Evolutionary conservation across 441 rosid species (phyloP).

Genomic region (Populus hybrid): DNA sequence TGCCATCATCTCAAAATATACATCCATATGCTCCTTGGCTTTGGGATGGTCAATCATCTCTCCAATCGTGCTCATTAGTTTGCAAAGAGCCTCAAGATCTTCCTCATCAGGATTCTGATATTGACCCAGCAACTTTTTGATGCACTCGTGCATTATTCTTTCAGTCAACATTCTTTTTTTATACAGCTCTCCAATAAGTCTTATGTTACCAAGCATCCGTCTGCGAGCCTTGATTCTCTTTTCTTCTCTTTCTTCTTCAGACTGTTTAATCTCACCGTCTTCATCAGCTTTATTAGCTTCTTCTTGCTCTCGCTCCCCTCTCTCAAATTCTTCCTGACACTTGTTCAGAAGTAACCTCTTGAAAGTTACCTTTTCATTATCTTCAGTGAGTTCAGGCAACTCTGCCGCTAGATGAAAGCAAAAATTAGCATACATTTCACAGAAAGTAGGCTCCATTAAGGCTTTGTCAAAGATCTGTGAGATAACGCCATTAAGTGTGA

Average conservation of each 20-base stretch:
- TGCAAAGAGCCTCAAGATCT: constrained; percentile 86
- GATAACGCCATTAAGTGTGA: constrained; percentile 73
- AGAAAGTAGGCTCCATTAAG: constrained; percentile 94
- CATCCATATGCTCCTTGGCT: constrained; percentile 76
- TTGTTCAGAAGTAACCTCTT: constrained; percentile 80
- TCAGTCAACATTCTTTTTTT: constrained; percentile 89
- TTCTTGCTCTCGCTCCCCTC: constrained; percentile 88
- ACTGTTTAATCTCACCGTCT: constrained; percentile 77
- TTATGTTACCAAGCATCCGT: constrained; percentile 90
- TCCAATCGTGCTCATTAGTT: constrained; percentile 91
- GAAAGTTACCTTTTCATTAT: constrained; percentile 73
- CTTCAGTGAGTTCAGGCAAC: constrained; percentile 65
- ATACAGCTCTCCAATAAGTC: constrained; percentile 96
- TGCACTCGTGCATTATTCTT: constrained; percentile 89
- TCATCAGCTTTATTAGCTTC: constrained; percentile 85
- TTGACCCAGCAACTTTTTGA: constrained; percentile 66
- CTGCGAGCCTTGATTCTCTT: constrained; percentile 85
- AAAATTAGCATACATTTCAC: constrained; percentile 97
- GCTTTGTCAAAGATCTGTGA: constrained; percentile 98
- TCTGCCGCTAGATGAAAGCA: constrained; percentile 66
- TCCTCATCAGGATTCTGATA: constrained; percentile 86
- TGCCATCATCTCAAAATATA: constrained; percentile 69
- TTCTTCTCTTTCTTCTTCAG: constrained; percentile 80
- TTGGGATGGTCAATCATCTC: constrained; percentile 71
- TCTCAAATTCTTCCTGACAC: constrained; percentile 96